Conservation (phyloP, 345 rosid genomes). For the Lenwebbia sp. region DNA sequence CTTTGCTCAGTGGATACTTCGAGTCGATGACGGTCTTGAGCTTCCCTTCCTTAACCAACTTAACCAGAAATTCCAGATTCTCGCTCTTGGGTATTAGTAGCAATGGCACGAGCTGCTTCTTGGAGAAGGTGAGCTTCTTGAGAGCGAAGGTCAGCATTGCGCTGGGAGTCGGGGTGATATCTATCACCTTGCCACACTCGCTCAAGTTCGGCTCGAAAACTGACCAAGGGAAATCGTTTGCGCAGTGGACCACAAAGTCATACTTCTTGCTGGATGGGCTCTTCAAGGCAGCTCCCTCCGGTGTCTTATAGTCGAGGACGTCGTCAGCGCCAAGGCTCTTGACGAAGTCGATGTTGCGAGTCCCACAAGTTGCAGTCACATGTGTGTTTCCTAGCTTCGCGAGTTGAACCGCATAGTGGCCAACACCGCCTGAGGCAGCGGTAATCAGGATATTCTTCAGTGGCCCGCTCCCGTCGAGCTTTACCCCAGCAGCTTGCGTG, state of each 20-base stretch:
- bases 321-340: constrained; percentile 76
- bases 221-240: constrained; percentile 48
- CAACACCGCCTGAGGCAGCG: constrained; percentile 86
- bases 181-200: constrained; percentile 52
- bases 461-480: constrained; percentile 47
- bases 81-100: constrained; percentile 23
- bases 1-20: constrained; percentile 40
- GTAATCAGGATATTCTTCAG: constrained; percentile 51
- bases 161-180: constrained; percentile 35
- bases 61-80: constrained; percentile 39
- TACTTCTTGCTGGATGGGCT: constrained; percentile 69
- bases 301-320: constrained; percentile 71
- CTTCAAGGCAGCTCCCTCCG: constrained; percentile 57
- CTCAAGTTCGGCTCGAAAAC: constrained; percentile 61
- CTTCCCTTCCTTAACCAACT: constrained; percentile 50
- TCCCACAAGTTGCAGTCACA: constrained; percentile 84
- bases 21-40: constrained; percentile 60
- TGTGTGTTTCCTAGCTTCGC: constrained; percentile 71
- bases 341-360: constrained; percentile 53
- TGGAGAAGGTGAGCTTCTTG: constrained; percentile 48
- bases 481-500: constrained; percentile 46
- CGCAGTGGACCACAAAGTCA: constrained; percentile 65
- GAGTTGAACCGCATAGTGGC: constrained; percentile 72
- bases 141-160: constrained; percentile 34
- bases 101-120: constrained; percentile 56